phyloP scores from a whole-genome alignment of 306 rosid species.

The Trifolium dubium region DNA sequence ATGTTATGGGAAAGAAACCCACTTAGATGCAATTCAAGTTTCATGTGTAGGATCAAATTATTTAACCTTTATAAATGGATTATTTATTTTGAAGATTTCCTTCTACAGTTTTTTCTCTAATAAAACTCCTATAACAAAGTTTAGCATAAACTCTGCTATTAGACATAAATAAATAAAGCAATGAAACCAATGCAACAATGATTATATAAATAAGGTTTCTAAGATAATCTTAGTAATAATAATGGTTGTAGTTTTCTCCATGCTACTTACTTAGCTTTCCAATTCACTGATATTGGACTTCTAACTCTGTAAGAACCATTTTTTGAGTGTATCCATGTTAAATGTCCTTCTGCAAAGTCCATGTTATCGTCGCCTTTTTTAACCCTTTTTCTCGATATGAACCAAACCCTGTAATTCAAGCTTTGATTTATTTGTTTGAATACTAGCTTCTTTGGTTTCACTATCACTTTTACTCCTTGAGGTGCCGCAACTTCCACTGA shows the following conservation, averaged over 20 bases:
- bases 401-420: constrained; percentile 65
- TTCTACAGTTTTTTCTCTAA: neutral
- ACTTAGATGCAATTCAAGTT: neutral
- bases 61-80: constrained; percentile 33
- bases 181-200: constrained; percentile 39
- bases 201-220: neutral
- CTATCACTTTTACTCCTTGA: constrained; percentile 67
- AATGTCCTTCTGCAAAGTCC: constrained; percentile 66
- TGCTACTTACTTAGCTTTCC: constrained; percentile 54
- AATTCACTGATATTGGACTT: constrained; percentile 86
- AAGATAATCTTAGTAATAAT: constrained; percentile 20
- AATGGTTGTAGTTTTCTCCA: neutral
- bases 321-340: constrained; percentile 68
- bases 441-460: constrained; percentile 61
- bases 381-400: constrained; percentile 64
- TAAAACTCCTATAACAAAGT: constrained; percentile 44
- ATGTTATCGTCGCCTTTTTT: constrained; percentile 13
- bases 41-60: constrained; percentile 24
- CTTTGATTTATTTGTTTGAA: constrained; percentile 61
- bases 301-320: constrained; percentile 64
- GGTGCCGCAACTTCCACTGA: constrained; percentile 71
- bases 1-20: neutral
- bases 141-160: constrained; percentile 32
- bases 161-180: constrained; percentile 43
- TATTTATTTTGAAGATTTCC: constrained; percentile 19